These are phyloP conservation scores for Crucihimalaya himalaica DNA, from an alignment of 345 rosid species.

Conservation along the genomic window DNA sequence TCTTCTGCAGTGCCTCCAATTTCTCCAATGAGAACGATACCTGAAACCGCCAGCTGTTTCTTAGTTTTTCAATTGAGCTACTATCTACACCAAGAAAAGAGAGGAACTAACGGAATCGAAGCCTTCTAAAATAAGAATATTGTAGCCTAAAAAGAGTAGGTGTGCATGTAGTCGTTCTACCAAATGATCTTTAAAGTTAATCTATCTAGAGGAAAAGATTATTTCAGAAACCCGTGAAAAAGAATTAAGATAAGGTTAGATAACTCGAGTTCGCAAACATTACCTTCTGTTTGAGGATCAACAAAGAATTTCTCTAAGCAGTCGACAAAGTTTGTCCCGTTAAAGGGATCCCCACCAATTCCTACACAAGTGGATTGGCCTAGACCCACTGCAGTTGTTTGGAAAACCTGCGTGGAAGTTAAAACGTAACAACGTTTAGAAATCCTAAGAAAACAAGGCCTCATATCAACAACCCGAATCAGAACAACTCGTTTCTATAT, in stretches of 20 bases:
- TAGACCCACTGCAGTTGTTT: slow-evolving; percentile 93
- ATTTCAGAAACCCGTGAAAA: neutral
- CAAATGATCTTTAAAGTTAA: neutral
- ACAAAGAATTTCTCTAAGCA: slow-evolving; percentile 74
- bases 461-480: neutral
- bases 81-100: neutral
- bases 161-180: neutral
- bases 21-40: slow-evolving; percentile 92
- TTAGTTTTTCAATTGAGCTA: slow-evolving; percentile 15
- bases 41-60: slow-evolving; percentile 46
- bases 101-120: neutral
- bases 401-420: slow-evolving; percentile 68
- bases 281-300: slow-evolving; percentile 99
- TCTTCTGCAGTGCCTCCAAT: slow-evolving; percentile 99
- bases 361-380: slow-evolving; percentile 98
- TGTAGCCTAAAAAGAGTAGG: neutral
- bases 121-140: slow-evolving; percentile 13
- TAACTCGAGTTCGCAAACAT: neutral
- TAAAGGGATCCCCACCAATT: slow-evolving; percentile 97
- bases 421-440: neutral
- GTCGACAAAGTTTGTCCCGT: slow-evolving; percentile 95
- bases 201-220: neutral
- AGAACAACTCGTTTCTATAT: neutral
- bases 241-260: neutral
- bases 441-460: neutral